Base-by-base conservation (phyloP, 495 filamentous ascomycete genomes). In the Penicillium salamii region DNA sequence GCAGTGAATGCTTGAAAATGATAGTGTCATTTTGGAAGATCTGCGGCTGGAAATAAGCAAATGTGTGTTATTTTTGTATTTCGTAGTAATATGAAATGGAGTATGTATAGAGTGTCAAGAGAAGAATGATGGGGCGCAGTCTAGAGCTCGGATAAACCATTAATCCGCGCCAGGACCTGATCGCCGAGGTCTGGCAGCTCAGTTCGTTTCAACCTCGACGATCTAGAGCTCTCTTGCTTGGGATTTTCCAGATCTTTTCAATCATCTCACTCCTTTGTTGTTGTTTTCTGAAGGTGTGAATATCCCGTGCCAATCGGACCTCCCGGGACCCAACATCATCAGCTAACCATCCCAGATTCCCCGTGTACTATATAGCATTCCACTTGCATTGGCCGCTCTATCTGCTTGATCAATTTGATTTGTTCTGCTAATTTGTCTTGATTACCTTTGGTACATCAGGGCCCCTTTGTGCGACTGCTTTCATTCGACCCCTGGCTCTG, bases 311-410 rank as follows among this genome's bases (percentile, higher is more conserved):
- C n/a, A n/a, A n/a, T n/a, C n/a, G n/a, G n/a, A n/a, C n/a, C n/a
- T 8, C 18, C 13, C 17, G 13, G 14, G 5, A 39, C 12, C 35
- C 26, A 35, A 23, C 17, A 14, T 21, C 3, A 19, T 35, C 26
- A 39, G 34, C 45, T 48, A 48, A 48, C 45, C 37, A 21, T 12
- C 7, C 35, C 24, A 48, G 45, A 39, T 48, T 48, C 20, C 28
- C 35, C 17, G 12, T 48, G 45, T 48, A 48, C 24, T 48, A 48
- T 48, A 48, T 48, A 29, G 26, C 36, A 39, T 48, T 31, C 35
- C 37, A 24, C 13, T 31, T 39, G 35, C 45, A 39, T 31, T 39
- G 15, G 5, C 12, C 31, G 35, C 34, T 23, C 4, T 20, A 31
- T 48, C 35, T 20, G 18, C 33, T 37, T 46, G 14, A 17, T 29